Base-by-base conservation (phyloP, 106 monocot genomes). In the Chionographis japonica region DNA sequence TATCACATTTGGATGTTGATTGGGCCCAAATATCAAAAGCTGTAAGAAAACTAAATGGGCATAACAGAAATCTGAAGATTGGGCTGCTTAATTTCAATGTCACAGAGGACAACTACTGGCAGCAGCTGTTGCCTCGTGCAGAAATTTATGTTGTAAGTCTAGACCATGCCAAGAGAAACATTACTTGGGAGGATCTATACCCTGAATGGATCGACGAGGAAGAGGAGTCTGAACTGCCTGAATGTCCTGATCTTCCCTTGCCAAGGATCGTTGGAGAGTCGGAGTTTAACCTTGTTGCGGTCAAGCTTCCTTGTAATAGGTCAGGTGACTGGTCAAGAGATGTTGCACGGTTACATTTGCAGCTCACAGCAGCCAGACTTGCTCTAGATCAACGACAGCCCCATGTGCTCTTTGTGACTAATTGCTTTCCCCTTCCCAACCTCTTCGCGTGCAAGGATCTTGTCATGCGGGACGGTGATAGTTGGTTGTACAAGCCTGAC, bases 191-290 rank as follows among this genome's bases (percentile, higher is more conserved):
- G 12, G 50, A 15, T 46, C 58, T 84, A 0, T 84, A 79, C 69
- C 84, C 84, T 27, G 84, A 84, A 76, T 84, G 84, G 84, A 84
- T 84, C 35, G 81, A 85, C 35, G 85, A 85, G 70, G 85, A 85
- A 60, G 85, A 85, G 68, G 85, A 80, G 67, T 73, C 19, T 0
- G 77, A 74, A 58, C 70, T 85, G 56, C 85, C 85, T 3, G 50
- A 36, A 16, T 85, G 85, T 38, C 85, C 85, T 9, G 65, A 69
- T 27, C 67, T 81, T 54, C 84, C 84, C 4, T 67, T 63, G 27
- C 81, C 85, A 12, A 51, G 37, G 11, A 52, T 74, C 8, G 54
- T 50, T 59, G 64, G 49, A 18, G 63, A 66, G 4, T 27, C 49
- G n/a, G 68, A 61, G 35, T 74, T 77, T 37, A 72, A 85, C 50